Conservation (phyloP, 2,329 filamentous ascomycete genomes). For the Phialocephala sp. region DNA sequence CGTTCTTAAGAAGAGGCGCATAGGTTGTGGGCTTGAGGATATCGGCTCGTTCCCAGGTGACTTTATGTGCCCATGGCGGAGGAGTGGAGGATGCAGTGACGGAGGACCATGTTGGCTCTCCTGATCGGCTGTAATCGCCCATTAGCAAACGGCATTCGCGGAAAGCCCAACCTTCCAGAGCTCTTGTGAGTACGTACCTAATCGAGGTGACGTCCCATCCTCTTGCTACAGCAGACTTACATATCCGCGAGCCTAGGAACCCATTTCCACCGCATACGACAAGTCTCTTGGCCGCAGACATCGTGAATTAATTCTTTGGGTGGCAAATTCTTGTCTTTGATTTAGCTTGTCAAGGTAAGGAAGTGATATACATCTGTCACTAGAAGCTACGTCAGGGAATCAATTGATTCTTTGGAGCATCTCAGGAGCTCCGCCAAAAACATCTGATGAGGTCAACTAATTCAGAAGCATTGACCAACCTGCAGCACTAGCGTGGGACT, state of each 20-base stretch:
- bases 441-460: slow-evolving; percentile 17
- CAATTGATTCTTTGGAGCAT: neutral
- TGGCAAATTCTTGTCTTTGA: no score
- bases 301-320: neutral
- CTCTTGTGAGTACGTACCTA: slow-evolving; percentile 61
- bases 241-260: slow-evolving; percentile 88
- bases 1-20: slow-evolving; percentile 73
- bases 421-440: slow-evolving; percentile 8
- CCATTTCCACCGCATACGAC: slow-evolving; percentile 94
- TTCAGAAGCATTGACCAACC: slow-evolving; percentile 22
- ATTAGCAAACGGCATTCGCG: slow-evolving; percentile 7
- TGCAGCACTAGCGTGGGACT: slow-evolving; percentile 21
- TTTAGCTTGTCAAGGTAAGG: no score
- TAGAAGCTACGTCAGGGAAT: no score
- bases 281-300: slow-evolving; percentile 67
- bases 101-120: slow-evolving; percentile 82
- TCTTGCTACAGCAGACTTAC: slow-evolving; percentile 82
- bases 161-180: neutral
- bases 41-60: slow-evolving; percentile 88
- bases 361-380: no score
- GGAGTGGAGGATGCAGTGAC: slow-evolving; percentile 71
- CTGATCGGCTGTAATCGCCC: slow-evolving; percentile 74
- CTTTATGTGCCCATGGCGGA: slow-evolving; percentile 80
- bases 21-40: slow-evolving; percentile 85
- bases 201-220: slow-evolving; percentile 94